phyloP scores from a whole-genome alignment of 768 basidiomycete genomes.

The Trametes cinnabarina region DNA sequence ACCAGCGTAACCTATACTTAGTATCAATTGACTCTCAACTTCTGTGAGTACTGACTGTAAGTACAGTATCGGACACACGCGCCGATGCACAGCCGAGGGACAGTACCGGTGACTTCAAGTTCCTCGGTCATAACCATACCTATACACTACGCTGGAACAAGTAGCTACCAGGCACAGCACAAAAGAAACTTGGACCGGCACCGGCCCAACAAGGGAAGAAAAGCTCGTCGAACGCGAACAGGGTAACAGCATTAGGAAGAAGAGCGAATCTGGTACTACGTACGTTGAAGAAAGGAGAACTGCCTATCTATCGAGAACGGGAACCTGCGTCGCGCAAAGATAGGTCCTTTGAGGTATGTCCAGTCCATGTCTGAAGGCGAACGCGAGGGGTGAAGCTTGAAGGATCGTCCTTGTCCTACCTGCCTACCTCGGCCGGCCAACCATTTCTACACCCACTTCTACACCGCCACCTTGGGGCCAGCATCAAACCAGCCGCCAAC shows the following conservation, averaged over 20 bases:
- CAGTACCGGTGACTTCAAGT: not conserved
- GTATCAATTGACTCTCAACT: no score
- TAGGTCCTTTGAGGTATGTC: constrained; percentile 2
- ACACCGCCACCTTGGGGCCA: not conserved
- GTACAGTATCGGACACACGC: not conserved
- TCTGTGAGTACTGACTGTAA: no score
- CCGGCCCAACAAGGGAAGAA: not conserved
- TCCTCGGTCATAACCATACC: constrained; percentile 12
- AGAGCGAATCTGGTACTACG: not conserved
- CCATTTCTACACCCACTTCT: not conserved
- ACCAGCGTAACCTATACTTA: no score
- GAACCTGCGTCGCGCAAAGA: not conserved
- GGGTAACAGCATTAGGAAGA: constrained; percentile 1
- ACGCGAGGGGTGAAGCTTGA: not conserved
- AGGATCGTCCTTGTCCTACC: constrained; percentile 10
- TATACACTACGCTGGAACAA: not conserved
- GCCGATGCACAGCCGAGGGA: not conserved
- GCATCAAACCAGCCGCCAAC: not conserved
- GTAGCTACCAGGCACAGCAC: constrained; percentile 1
- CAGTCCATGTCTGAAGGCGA: not conserved
- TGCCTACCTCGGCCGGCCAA: not conserved
- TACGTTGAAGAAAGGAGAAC: not conserved
- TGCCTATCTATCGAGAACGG: constrained; percentile 9
- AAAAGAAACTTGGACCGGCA: constrained; percentile 2
- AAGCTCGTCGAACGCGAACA: constrained; percentile 1